Evolutionary conservation across 768 basidiomycete genomes (phyloP).

Genomic region (Panaeolus cyanescens): DNA sequence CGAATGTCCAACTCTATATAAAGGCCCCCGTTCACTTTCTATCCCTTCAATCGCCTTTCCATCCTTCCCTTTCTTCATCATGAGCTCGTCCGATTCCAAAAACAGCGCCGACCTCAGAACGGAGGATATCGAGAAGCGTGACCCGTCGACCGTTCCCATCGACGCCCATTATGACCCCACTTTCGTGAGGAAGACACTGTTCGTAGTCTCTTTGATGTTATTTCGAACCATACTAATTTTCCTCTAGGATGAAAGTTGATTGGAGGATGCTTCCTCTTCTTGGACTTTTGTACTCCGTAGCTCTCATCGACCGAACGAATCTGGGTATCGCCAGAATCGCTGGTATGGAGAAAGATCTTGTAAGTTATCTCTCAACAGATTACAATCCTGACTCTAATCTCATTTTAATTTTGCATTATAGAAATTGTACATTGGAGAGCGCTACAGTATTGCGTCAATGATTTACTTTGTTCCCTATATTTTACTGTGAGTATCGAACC

Average conservation of each 20-base stretch:
- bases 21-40: not conserved
- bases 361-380: constrained; percentile 10
- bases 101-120: constrained; percentile 19
- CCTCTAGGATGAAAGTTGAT: constrained; percentile 29
- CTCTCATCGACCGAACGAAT: constrained; percentile 39
- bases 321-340: constrained; percentile 35
- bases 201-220: constrained; percentile 1
- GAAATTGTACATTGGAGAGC: constrained; percentile 30
- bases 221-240: not conserved
- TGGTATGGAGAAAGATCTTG: constrained; percentile 37
- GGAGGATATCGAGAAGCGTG: constrained; percentile 20
- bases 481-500: constrained; percentile 27
- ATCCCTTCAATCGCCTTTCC: not conserved
- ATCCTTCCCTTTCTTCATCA: constrained; percentile 4
- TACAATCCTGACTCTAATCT: not conserved
- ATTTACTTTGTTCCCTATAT: constrained; percentile 39
- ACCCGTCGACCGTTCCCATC: constrained; percentile 3
- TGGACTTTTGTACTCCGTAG: constrained; percentile 34
- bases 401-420: constrained; percentile 7
- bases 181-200: constrained; percentile 23
- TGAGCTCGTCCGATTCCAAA: constrained; percentile 22
- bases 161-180: constrained; percentile 21
- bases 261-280: constrained; percentile 37
- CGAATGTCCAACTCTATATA: not conserved
- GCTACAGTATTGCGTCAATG: constrained; percentile 35